These are phyloP conservation scores for Lophiostoma macrostomum DNA, from an alignment of 495 filamentous ascomycete species.

Conservation along the genomic window DNA sequence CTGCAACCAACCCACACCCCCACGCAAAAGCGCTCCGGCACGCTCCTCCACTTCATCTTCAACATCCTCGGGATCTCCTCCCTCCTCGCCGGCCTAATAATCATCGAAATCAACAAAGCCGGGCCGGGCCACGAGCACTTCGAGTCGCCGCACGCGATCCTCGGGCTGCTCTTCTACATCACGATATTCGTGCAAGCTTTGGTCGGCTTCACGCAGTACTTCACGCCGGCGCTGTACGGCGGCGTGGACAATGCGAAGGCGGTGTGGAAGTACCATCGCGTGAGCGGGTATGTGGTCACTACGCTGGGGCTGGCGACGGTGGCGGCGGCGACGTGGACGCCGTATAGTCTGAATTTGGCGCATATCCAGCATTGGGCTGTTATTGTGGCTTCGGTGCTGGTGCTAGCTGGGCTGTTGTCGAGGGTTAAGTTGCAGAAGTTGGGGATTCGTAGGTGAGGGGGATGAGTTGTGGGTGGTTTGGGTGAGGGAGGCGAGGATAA, in stretches of 20 bases:
- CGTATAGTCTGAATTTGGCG: conserved; percentile 59
- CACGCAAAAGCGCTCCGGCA: conserved; percentile 68
- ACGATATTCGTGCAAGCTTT: conserved; percentile 67
- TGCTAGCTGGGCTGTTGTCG: conserved; percentile 66
- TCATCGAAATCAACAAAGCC: conserved; percentile 83
- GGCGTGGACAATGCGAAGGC: conserved; percentile 74
- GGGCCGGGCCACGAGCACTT: conserved; percentile 62
- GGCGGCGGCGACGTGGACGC: conserved; percentile 69
- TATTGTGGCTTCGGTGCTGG: conserved; percentile 56
- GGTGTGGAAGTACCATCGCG: conserved; percentile 85
- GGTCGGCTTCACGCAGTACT: conserved; percentile 78
- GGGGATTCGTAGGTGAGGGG: no score
- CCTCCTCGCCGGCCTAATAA: conserved; percentile 63
- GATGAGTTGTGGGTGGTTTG: no score
- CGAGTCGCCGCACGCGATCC: conserved; percentile 70
- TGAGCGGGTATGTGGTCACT: conserved; percentile 71
- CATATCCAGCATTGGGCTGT: conserved; percentile 72
- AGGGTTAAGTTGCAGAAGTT: conserved; percentile 83
- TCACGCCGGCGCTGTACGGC: conserved; percentile 66
- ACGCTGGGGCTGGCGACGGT: conserved; percentile 70
- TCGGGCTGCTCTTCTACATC: conserved; percentile 75
- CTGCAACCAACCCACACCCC: conserved; percentile 83
- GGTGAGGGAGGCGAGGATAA: no score
- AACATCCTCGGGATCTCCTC: conserved; percentile 60
- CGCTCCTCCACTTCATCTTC: conserved; percentile 63